A percentile compares a stretch with the other conserved stretches of the same genome.
Evolutionary conservation across 2,329 filamentous ascomycete genomes (phyloP).

Genomic region (Microthyrium microscopicum): DNA sequence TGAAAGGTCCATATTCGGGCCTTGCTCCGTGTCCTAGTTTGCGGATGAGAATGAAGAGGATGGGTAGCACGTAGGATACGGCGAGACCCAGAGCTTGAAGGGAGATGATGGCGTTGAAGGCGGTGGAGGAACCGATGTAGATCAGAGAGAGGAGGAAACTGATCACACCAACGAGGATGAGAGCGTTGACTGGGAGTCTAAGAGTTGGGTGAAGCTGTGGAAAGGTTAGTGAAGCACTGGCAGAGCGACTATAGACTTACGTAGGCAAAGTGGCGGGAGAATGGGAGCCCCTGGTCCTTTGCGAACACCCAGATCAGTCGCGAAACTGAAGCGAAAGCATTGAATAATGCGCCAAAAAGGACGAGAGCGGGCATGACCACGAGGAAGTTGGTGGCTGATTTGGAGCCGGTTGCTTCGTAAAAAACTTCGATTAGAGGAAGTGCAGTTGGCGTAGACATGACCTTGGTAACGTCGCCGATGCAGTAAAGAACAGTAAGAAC

Average conservation of each 20-base stretch:
- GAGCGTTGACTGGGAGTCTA: conserved; percentile 25
- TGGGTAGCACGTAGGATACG: conserved; percentile 39
- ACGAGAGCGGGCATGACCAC: conserved; percentile 22
- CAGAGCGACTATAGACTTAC: conserved; percentile 3
- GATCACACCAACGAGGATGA: conserved; percentile 27
- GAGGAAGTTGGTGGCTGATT: conserved; percentile 24
- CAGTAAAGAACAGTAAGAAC: conserved; percentile 15
- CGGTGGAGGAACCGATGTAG: conserved; percentile 30
- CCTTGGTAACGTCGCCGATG: conserved; percentile 13
- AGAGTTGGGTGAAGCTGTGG: conserved; percentile 19
- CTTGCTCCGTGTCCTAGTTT: conserved; percentile 16
- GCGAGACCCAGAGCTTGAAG: conserved; percentile 41
- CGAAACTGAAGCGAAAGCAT: conserved; percentile 29
- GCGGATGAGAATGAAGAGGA: conserved; percentile 32
- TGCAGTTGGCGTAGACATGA: conserved; percentile 12
- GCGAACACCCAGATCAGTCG: conserved; percentile 34
- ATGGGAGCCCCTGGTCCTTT: conserved; percentile 29
- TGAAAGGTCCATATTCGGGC: conserved; percentile 11
- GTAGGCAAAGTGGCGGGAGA: conserved; percentile 17
- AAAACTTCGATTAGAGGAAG: conserved; percentile 28
- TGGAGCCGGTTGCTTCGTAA: conserved; percentile 24
- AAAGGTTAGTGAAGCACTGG: conserved; percentile 6
- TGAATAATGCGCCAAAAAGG: conserved; percentile 23
- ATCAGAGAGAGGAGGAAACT: conserved; percentile 34
- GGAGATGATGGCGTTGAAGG: conserved; percentile 33